Evolutionary conservation across 371 early-diverging fungal genomes (phyloP).

Genomic region (Batrachochytrium dendrobatidis): DNA sequence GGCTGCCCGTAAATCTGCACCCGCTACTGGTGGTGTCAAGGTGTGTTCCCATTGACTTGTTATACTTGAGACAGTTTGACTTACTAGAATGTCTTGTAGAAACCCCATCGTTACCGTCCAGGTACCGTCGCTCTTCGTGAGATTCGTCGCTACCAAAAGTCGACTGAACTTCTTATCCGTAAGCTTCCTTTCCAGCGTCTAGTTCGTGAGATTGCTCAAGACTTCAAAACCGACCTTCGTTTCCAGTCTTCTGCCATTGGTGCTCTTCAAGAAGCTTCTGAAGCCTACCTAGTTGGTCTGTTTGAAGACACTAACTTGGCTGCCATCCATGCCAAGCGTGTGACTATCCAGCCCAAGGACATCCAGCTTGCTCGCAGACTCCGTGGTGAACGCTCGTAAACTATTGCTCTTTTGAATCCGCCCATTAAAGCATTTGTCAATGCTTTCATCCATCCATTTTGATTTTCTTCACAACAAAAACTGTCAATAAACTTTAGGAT

Average conservation of each 20-base stretch:
- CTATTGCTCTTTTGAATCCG: neutral
- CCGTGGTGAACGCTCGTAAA: conserved; percentile 36
- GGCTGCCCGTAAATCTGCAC: conserved; percentile 70
- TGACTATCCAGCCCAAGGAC: conserved; percentile 99
- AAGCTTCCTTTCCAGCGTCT: conserved; percentile 99
- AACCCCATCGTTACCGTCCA: conserved; percentile 54
- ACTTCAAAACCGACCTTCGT: conserved; percentile 96
- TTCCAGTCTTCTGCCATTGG: conserved; percentile 97
- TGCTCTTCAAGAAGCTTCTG: conserved; percentile 98
- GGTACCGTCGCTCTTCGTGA: conserved; percentile 66
- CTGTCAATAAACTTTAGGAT: too few species aligned
- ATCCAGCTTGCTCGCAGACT: conserved; percentile 83
- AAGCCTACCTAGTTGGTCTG: conserved; percentile 91
- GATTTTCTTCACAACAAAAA: too few species aligned
- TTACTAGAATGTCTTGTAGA: too few species aligned
- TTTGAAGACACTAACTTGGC: conserved; percentile 97
- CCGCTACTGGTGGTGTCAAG: conserved; percentile 53
- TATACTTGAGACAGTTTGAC: conserved; percentile 4
- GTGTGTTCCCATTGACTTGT: conserved; percentile 23
- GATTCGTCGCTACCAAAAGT: conserved; percentile 97
- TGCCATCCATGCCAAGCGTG: conserved; percentile 99
- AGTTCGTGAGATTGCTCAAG: conserved; percentile 95
- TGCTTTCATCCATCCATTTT: too few species aligned
- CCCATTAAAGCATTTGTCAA: too few species aligned
- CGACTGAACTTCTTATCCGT: conserved; percentile 97